Base-by-base conservation (phyloP, 2,329 filamentous ascomycete genomes). In the Magnaporthiopsis rhizophila region DNA sequence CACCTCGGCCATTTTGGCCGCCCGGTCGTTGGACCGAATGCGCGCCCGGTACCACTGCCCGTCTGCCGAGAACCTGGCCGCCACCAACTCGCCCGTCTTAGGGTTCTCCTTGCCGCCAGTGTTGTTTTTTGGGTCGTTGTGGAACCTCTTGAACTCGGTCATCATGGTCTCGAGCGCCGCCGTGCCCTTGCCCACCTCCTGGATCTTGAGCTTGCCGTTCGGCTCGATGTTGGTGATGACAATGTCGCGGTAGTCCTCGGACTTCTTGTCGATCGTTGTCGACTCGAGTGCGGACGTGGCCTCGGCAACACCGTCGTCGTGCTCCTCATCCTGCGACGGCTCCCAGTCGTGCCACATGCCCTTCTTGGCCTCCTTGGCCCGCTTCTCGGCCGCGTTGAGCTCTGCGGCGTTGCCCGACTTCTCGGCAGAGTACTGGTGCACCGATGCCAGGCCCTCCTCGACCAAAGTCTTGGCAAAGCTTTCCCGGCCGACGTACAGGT, bases 291-390 rank as follows among this genome's bases (percentile, higher is more conserved):
- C 80, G 24, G 83, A 80, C 3, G 77, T 73, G 11, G 76, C 72
- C 12, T 72, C 76, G 50, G 73, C 67, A 66, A 88, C 86, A 32
- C 72, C 67, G 65, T 88, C 85, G 24, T 81, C 77, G 58, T 83
- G 85, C 3, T 86, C 86, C 66, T 85, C 86, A 57, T 97, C 94
- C 73, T 95, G 87, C 38, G 89, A 91, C 11, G 95, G 94, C 74
- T 97, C 92, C 86, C 92, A 98, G 78, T 96, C 88, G 68, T 94
- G 88, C 94, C 95, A 99, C 69, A 98, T 75, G 60, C 91, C 91
- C 79, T 93, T 97, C 66, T 88, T 85, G 34, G 82, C 90, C 70
- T 96, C 91, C 81, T 99, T 98, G 61, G 95, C 95, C 71, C 86
- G 88, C 77, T 90, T 83, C 79, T 99, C 91, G 0, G 95, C 95